These are phyloP conservation scores for Emmonsiellopsis sp. DNA, from an alignment of 2,329 filamentous ascomycete species.

Conservation along the genomic window DNA sequence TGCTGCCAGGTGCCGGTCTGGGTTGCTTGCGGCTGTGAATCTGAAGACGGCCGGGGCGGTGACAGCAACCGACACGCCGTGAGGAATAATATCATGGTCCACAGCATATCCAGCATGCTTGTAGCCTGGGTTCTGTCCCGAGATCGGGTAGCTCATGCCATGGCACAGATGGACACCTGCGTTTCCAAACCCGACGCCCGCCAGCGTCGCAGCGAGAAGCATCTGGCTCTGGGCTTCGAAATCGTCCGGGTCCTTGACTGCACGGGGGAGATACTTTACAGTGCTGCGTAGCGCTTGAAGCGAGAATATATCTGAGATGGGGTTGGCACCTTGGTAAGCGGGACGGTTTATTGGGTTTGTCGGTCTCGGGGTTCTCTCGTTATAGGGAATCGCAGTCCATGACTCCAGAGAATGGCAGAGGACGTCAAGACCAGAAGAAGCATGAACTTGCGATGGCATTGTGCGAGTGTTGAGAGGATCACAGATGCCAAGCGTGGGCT, in stretches of 20 bases:
- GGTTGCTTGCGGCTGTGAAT: constrained; percentile 86
- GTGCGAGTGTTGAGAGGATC: constrained; percentile 84
- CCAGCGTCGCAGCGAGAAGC: constrained; percentile 87
- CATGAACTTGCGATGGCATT: constrained; percentile 91
- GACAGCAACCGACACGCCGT: constrained; percentile 91
- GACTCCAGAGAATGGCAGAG: constrained; percentile 92
- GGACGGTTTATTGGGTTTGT: constrained; percentile 83
- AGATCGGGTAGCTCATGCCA: constrained; percentile 97
- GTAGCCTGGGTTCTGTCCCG: constrained; percentile 87
- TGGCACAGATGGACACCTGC: constrained; percentile 87
- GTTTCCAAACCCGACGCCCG: constrained; percentile 94
- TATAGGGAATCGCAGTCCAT: constrained; percentile 95
- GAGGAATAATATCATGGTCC: constrained; percentile 71
- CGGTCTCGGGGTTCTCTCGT: constrained; percentile 74
- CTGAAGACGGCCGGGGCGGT: constrained; percentile 88
- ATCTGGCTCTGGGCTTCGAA: constrained; percentile 89
- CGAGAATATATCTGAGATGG: constrained; percentile 95
- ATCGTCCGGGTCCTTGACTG: constrained; percentile 81
- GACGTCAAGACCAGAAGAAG: constrained; percentile 85
- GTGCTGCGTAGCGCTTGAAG: constrained; percentile 74
- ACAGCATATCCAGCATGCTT: constrained; percentile 81
- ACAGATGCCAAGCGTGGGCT: constrained; percentile 85
- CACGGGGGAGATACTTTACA: constrained; percentile 84
- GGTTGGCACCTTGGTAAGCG: constrained; percentile 94
- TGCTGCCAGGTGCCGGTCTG: constrained; percentile 79